Conservation (phyloP, 495 filamentous ascomycete species). For the Hypoxylon cercidicola region DNA sequence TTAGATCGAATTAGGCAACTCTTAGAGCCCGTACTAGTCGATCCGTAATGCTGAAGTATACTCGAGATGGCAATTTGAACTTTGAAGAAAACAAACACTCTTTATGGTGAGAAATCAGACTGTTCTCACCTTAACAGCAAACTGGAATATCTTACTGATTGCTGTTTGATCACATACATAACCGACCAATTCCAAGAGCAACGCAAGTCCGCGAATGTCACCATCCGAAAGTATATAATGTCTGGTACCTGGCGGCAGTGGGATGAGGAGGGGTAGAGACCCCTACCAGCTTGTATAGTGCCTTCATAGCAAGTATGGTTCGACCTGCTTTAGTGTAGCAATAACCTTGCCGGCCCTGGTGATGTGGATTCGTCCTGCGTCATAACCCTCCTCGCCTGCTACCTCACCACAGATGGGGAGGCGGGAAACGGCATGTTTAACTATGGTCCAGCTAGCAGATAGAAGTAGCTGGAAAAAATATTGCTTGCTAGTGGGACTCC, state of each 20-base stretch:
- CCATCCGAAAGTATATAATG: not conserved
- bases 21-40: conserved; percentile 14
- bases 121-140: not conserved
- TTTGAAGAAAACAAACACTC: too few species aligned
- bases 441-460: conserved; percentile 23
- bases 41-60: conserved; percentile 1
- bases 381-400: conserved; percentile 15
- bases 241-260: not conserved
- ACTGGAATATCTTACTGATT: not conserved
- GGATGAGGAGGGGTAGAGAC: not conserved
- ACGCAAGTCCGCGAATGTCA: not conserved
- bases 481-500: not conserved
- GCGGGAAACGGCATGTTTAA: conserved; percentile 16
- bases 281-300: not conserved
- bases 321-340: not conserved
- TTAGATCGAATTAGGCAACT: conserved; percentile 36
- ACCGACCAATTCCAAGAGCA: not conserved
- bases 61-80: too few species aligned
- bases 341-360: not conserved
- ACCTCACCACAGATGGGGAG: conserved; percentile 8
- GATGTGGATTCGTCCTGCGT: conserved; percentile 28
- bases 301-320: not conserved
- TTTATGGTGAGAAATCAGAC: not conserved
- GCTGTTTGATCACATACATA: not conserved
- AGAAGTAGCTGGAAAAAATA: conserved; percentile 30